Evolutionary conservation across 352 stramenopile genomes (phyloP).

Genomic region (Globisporangium cystogenes): DNA sequence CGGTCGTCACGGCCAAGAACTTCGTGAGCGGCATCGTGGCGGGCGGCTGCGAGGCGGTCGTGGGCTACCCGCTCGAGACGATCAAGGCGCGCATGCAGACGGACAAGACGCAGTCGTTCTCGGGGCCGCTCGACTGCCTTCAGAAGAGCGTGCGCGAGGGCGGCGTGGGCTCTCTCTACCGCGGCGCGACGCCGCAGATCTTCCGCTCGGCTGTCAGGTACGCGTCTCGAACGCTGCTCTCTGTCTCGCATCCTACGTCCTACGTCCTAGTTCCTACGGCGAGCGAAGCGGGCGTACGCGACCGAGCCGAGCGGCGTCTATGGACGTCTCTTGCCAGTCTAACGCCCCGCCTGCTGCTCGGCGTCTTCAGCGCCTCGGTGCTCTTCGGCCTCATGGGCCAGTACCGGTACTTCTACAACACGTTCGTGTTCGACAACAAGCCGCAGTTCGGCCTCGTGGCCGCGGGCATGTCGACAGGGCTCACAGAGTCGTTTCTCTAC

Average conservation of each 20-base stretch:
- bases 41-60: constrained; percentile 50
- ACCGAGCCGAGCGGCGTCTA: not conserved
- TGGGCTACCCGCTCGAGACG: constrained; percentile 63
- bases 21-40: constrained; percentile 56
- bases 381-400: constrained; percentile 73
- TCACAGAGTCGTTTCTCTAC: constrained; percentile 63
- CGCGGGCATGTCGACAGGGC: constrained; percentile 47
- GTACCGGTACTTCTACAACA: constrained; percentile 70
- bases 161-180: constrained; percentile 54
- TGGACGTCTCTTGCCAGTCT: no score
- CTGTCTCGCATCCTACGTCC: not conserved
- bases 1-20: constrained; percentile 49
- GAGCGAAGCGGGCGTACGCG: not conserved
- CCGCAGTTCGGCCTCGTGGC: constrained; percentile 44
- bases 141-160: constrained; percentile 50
- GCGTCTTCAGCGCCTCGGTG: constrained; percentile 35
- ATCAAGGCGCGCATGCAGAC: constrained; percentile 70
- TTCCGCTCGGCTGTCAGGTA: constrained; percentile 64
- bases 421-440: constrained; percentile 45
- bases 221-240: not conserved
- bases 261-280: no score
- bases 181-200: constrained; percentile 59
- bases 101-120: constrained; percentile 33
- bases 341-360: not conserved
- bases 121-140: constrained; percentile 44